Evolutionary conservation across 2,329 filamentous ascomycete species (phyloP), one percentile per base, ranked within the genome.

Genomic region (Aspergillus phoenicis): DNA sequence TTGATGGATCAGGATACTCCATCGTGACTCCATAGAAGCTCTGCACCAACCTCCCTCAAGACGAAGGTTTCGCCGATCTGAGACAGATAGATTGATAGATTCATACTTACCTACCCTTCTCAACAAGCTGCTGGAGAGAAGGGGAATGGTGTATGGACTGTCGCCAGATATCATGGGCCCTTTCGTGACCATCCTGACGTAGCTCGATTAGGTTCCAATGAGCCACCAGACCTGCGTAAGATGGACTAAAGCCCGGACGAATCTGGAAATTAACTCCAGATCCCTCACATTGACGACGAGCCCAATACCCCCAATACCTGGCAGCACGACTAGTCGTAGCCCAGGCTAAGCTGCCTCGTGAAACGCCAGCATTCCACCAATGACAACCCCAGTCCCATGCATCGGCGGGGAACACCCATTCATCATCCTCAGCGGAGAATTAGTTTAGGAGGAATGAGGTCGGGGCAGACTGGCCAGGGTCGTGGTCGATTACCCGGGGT

Each of bases 341-440:
- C 47, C 47, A 28, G 26, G 26, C 26, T 51, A 51, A 51, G n/a
- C 26, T 51, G 48, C 15, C 30, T 53, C 26, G 57, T 58, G 48
- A 58, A 58, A 53, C 57, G 26, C 48, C 57, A 52, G n/a, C 57
- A 45, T 24, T 39, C 17, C 47, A 52, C 47, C 48, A 52, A 58
- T 58, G 38, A 30, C 17, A 33, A 8, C 38, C 24, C 26, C 33
- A 36, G 57, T n/a, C 43, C 38, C n/a, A 38, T 36, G 38, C 57
- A 51, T 41, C 24, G 57, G 28, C 49, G 22, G 39, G 22, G 36
- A 38, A 47, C 39, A 49, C 11, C 45, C 36, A 33, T 58, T 49
- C 43, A 43, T 58, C 57, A 43, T 58, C 57, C 43, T 53, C 58
- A 57, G 52, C 58, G 58, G 58, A 60, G 58, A 52, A 52, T 60